phyloP scores from a whole-genome alignment of 768 basidiomycete species.

The Austroboletus festivus region DNA sequence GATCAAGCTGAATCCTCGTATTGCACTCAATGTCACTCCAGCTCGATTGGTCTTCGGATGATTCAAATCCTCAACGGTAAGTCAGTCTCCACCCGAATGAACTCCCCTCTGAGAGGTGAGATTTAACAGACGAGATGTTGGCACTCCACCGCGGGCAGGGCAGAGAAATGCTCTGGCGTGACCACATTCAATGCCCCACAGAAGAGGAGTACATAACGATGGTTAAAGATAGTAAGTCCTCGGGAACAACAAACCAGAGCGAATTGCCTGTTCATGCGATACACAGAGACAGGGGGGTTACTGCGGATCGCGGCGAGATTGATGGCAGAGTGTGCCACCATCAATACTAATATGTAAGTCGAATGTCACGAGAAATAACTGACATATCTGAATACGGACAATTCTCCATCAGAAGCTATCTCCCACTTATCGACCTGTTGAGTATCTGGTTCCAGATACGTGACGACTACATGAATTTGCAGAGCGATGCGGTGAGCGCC shows the following conservation, averaged over 20 bases:
- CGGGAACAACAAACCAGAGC: not conserved
- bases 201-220: conserved; percentile 94
- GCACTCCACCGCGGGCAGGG: conserved; percentile 93
- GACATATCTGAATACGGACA: not conserved
- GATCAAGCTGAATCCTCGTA: conserved; percentile 19
- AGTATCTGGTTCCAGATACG: conserved; percentile 59
- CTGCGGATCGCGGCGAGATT: conserved; percentile 89
- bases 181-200: conserved; percentile 83
- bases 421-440: conserved; percentile 55
- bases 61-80: conserved; percentile 74
- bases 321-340: conserved; percentile 86
- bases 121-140: conserved; percentile 57
- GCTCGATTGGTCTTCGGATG: conserved; percentile 41
- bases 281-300: conserved; percentile 88
- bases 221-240: conserved; percentile 85
- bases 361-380: not conserved
- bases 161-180: conserved; percentile 89
- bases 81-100: conserved; percentile 4
- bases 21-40: conserved; percentile 35
- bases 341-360: conserved; percentile 55
- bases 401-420: conserved; percentile 40
- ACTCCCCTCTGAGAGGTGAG: not conserved
- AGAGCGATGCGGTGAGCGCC: conserved; percentile 20
- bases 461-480: conserved; percentile 48
- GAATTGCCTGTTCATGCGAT: not conserved